phyloP scores from a whole-genome alignment of 1,284 basidiomycete genomes.

The Rhodotorula sp. region DNA sequence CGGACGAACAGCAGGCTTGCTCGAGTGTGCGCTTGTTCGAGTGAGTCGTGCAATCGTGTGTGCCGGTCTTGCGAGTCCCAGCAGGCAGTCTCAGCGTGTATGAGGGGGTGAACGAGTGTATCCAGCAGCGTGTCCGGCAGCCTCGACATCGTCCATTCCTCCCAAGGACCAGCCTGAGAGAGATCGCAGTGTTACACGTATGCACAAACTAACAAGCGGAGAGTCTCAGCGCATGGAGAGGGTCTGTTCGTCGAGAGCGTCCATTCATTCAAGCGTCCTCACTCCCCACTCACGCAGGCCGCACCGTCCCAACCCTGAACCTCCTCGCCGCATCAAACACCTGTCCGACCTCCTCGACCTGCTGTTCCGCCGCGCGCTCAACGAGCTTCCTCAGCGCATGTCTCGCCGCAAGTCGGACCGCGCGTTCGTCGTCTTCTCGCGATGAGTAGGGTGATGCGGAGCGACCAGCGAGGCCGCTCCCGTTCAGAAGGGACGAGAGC shows the following conservation, averaged over 20 bases:
- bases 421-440: background rate
- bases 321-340: constrained; percentile 8
- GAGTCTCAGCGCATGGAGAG: background rate
- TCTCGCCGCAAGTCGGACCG: constrained; percentile 4
- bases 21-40: too few relatives aligned
- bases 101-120: too few relatives aligned
- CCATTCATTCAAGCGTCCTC: background rate
- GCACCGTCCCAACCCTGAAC: constrained; percentile 18
- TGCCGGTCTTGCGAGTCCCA: too few relatives aligned
- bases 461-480: background rate
- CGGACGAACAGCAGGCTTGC: too few relatives aligned
- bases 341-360: background rate
- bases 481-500: constrained; percentile 8
- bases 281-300: background rate
- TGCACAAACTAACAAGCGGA: too few relatives aligned
- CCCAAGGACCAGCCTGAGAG: too few relatives aligned
- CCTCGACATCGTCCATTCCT: too few relatives aligned
- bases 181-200: too few relatives aligned
- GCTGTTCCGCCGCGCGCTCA: background rate
- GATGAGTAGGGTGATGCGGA: background rate
- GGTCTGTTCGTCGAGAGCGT: background rate
- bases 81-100: too few relatives aligned
- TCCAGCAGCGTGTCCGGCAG: too few relatives aligned
- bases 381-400: constrained; percentile 17
- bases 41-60: too few relatives aligned